Percentiles rank a stretch among this genome's conserved stretches.
Conservation (phyloP, 179 eudicot genomes). For the Actinidia chinensis region DNA sequence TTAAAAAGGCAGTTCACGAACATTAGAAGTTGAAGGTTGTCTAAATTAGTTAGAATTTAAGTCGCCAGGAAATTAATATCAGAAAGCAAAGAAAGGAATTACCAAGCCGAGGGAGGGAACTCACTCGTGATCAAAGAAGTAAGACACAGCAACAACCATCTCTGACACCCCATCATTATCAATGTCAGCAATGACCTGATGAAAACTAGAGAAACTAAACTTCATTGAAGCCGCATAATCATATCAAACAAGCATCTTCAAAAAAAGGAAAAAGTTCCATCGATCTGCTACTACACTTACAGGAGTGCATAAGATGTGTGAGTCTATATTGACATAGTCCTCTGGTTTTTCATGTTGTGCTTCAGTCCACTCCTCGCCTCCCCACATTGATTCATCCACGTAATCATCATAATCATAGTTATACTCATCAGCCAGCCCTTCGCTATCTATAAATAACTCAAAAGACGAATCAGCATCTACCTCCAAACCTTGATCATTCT, state of each 20-base stretch:
- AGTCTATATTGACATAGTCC: conserved; percentile 75
- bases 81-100: not conserved
- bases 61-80: not conserved
- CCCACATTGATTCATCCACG: conserved; percentile 91
- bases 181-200: conserved; percentile 94
- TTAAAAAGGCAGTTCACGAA: not conserved
- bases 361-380: conserved; percentile 94
- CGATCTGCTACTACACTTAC: conserved; percentile 44
- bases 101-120: conserved; percentile 29
- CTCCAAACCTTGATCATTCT: conserved; percentile 71
- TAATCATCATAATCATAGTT: conserved; percentile 97
- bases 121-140: conserved; percentile 98
- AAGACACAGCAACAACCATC: conserved; percentile 98
- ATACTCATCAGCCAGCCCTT: conserved; percentile 93
- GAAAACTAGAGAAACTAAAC: conserved; percentile 6
- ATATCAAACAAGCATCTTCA: not conserved
- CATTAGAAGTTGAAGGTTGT: not conserved
- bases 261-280: not conserved
- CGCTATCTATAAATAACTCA: conserved; percentile 77
- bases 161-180: conserved; percentile 92
- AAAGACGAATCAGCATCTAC: conserved; percentile 95
- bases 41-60: not conserved
- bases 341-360: conserved; percentile 66
- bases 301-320: conserved; percentile 90
- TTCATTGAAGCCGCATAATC: conserved; percentile 15